Evolutionary conservation across 176 grass and related monocot genomes (phyloP).

Genomic region (Echinochloa phyllopogon): DNA sequence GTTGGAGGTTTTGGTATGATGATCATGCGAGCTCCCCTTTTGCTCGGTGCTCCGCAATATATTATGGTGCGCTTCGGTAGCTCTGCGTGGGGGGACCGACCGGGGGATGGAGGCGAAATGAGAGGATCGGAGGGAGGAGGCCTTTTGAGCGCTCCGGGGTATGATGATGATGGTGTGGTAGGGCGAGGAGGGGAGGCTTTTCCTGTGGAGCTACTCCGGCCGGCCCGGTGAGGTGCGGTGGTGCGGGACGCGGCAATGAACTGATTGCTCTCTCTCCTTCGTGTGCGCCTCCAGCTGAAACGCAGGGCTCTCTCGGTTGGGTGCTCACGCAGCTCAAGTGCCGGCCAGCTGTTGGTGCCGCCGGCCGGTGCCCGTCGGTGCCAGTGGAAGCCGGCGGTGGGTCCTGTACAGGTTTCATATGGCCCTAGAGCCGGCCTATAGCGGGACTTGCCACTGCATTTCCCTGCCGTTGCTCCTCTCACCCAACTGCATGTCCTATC

Average conservation of each 20-base stretch:
- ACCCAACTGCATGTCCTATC: constrained; percentile 18
- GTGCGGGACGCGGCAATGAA: constrained; percentile 43
- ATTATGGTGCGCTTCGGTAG: constrained; percentile 25
- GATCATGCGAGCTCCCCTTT: constrained; percentile 12
- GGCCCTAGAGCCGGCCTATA: too few relatives aligned
- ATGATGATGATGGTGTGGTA: constrained; percentile 60
- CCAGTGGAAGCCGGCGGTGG: neutral
- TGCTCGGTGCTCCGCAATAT: constrained; percentile 37
- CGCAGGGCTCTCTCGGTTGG: neutral
- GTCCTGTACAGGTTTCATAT: neutral
- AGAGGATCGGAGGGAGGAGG: constrained; percentile 5
- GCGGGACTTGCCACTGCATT: neutral
- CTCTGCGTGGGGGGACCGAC: constrained; percentile 23
- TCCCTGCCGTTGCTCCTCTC: neutral
- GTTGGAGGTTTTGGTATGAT: constrained; percentile 29
- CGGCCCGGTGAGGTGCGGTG: constrained; percentile 24
- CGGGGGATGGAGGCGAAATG: constrained; percentile 29
- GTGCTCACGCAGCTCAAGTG: constrained; percentile 6
- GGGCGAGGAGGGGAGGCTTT: constrained; percentile 11
- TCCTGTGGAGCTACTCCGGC: constrained; percentile 5
- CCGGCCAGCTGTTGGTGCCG: constrained; percentile 7
- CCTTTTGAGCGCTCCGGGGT: constrained; percentile 48
- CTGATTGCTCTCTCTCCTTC: neutral
- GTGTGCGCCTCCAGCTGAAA: constrained; percentile 40
- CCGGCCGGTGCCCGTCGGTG: neutral